phyloP scores from a whole-genome alignment of 257 asterid genomes.

The Penstemon davidsonii region DNA sequence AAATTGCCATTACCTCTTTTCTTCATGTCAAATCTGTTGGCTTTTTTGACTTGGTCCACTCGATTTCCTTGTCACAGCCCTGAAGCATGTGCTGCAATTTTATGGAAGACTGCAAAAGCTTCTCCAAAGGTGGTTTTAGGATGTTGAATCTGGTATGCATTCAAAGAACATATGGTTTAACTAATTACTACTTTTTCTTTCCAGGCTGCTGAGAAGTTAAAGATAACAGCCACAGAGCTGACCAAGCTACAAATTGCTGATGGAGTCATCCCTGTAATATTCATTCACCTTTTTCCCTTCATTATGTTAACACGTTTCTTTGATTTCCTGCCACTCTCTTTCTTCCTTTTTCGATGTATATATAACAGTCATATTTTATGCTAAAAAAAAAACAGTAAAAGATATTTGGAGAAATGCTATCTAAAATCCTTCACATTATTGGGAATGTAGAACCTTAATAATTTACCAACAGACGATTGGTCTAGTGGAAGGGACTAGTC shows the following conservation, averaged over 20 bases:
- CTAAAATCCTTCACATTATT: constrained; percentile 8
- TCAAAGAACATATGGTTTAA: constrained; percentile 31
- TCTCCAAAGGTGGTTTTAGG: constrained; percentile 69
- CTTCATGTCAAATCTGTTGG: background rate
- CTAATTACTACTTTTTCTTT: constrained; percentile 33
- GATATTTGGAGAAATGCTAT: background rate
- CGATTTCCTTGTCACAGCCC: constrained; percentile 63
- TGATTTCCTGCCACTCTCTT: constrained; percentile 3
- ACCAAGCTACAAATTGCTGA: constrained; percentile 66
- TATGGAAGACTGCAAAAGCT: constrained; percentile 85
- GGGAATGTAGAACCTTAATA: background rate
- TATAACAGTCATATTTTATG: background rate
- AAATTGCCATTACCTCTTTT: background rate
- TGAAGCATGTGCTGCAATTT: constrained; percentile 97
- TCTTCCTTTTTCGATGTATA: background rate
- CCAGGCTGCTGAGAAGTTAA: constrained; percentile 97
- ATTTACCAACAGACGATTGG: background rate
- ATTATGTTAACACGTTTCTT: constrained; percentile 6
- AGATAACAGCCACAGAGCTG: constrained; percentile 81
- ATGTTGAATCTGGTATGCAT: constrained; percentile 21
- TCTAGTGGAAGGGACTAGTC: too few species aligned
- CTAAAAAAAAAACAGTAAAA: background rate
- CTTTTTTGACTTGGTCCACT: constrained; percentile 24
- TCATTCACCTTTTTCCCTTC: constrained; percentile 27
- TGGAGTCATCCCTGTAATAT: constrained; percentile 78